Conservation (phyloP, 306 rosid genomes). For the Pyrus pyrifolia region DNA sequence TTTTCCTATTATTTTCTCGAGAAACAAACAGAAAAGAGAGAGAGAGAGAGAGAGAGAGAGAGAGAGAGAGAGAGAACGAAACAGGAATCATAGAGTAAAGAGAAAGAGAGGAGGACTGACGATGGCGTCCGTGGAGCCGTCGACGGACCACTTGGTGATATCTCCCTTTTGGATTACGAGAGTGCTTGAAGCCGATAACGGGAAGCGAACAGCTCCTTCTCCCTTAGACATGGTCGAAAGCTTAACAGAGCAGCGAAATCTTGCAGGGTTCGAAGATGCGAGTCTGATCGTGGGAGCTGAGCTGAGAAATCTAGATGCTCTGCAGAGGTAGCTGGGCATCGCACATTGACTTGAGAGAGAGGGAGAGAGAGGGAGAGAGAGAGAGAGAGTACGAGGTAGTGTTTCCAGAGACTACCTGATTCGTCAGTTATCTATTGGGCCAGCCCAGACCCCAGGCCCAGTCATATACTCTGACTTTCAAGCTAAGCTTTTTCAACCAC, state of each 20-base stretch:
- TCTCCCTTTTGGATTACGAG: constrained; percentile 82
- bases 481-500: background rate
- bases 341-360: background rate
- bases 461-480: background rate
- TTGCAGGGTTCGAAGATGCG: background rate
- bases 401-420: background rate
- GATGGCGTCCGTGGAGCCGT: constrained; percentile 74
- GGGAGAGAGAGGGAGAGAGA: background rate
- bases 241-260: background rate
- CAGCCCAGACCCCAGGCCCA: background rate
- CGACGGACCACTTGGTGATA: constrained; percentile 74
- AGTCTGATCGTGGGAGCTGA: background rate
- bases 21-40: background rate
- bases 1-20: background rate
- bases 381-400: no score
- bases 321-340: background rate
- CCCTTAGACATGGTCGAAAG: constrained; percentile 32
- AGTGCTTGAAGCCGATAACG: constrained; percentile 43
- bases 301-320: background rate
- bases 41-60: background rate
- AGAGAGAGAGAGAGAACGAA: background rate
- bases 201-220: constrained; percentile 47
- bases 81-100: background rate
- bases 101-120: constrained; percentile 34
- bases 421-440: background rate